A percentile compares a stretch with the other conserved stretches of the same genome.
phyloP scores from a whole-genome alignment of 2,329 filamentous ascomycete genomes.

The Aureobasidium sp. region DNA sequence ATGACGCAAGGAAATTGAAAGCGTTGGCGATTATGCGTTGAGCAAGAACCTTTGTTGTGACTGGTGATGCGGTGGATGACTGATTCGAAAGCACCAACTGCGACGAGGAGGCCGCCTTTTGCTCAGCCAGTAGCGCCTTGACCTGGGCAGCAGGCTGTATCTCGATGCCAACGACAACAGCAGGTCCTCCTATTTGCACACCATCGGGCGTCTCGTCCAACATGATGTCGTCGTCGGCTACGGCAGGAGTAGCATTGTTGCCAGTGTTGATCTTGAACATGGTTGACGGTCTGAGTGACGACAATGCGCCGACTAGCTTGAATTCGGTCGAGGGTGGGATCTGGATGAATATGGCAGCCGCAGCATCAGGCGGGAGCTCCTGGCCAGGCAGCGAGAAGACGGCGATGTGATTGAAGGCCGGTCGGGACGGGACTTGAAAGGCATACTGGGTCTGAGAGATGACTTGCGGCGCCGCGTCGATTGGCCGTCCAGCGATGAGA shows the following conservation, averaged over 20 bases:
- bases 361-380: constrained; percentile 64
- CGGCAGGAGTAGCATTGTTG: constrained; percentile 32
- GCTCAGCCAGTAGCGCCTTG: constrained; percentile 57
- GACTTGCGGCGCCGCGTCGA: constrained; percentile 50
- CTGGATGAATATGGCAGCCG: constrained; percentile 85
- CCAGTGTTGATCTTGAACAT: constrained; percentile 66
- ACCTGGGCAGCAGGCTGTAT: constrained; percentile 72
- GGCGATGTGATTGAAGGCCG: constrained; percentile 65
- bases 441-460: constrained; percentile 56
- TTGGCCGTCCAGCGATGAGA: constrained; percentile 53
- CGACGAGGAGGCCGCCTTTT: constrained; percentile 37
- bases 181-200: constrained; percentile 20
- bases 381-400: constrained; percentile 81
- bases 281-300: constrained; percentile 81
- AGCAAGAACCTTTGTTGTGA: constrained; percentile 71
- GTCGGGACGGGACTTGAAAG: constrained; percentile 55
- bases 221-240: constrained; percentile 45
- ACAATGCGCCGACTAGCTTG: constrained; percentile 80
- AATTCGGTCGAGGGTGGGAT: constrained; percentile 58
- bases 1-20: constrained; percentile 91
- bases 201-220: constrained; percentile 30
- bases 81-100: neutral
- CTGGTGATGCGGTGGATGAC: constrained; percentile 30
- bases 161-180: constrained; percentile 72
- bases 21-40: constrained; percentile 94